Percentiles rank a stretch among this genome's conserved stretches.
phyloP scores from a whole-genome alignment of 768 basidiomycete genomes.

The Phanerochaete sordida region DNA sequence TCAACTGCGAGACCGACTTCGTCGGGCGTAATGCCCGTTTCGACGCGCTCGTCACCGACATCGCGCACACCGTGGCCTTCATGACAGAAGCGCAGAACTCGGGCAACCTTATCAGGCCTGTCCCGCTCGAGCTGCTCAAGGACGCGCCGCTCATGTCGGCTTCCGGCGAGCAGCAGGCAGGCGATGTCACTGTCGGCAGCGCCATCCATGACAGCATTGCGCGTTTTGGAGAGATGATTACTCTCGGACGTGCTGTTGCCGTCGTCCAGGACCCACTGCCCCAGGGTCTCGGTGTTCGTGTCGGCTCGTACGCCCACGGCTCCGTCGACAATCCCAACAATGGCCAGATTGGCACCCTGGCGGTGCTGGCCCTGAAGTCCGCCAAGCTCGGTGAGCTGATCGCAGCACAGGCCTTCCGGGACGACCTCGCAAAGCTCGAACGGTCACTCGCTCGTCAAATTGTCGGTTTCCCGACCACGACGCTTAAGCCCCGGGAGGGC shows the following conservation, averaged over 20 bases:
- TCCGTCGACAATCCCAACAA: conserved; percentile 32
- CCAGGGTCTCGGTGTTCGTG: conserved; percentile 39
- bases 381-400: conserved; percentile 41
- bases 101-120: conserved; percentile 39
- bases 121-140: conserved; percentile 48
- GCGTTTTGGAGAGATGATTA: conserved; percentile 78
- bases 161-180: conserved; percentile 27
- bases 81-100: conserved; percentile 47
- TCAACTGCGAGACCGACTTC: conserved; percentile 97
- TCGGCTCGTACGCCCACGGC: conserved; percentile 64
- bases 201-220: conserved; percentile 70
- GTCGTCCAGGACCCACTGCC: conserved; percentile 36
- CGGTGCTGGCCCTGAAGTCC: conserved; percentile 51
- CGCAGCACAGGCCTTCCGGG: conserved; percentile 43
- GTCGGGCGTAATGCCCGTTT: conserved; percentile 87
- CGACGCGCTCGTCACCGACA: conserved; percentile 66
- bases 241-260: conserved; percentile 55
- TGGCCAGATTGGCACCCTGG: conserved; percentile 60
- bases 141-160: conserved; percentile 68
- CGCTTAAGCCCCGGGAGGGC: conserved; percentile 33
- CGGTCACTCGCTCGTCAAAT: conserved; percentile 83
- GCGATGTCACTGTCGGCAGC: conserved; percentile 47
- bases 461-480: conserved; percentile 71
- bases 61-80: conserved; percentile 82
- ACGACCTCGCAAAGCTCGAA: conserved; percentile 61